Evolutionary conservation across 306 rosid genomes (phyloP), one percentile per base, ranked within the genome.

Genomic region (Cyclanthera cordifolia): DNA sequence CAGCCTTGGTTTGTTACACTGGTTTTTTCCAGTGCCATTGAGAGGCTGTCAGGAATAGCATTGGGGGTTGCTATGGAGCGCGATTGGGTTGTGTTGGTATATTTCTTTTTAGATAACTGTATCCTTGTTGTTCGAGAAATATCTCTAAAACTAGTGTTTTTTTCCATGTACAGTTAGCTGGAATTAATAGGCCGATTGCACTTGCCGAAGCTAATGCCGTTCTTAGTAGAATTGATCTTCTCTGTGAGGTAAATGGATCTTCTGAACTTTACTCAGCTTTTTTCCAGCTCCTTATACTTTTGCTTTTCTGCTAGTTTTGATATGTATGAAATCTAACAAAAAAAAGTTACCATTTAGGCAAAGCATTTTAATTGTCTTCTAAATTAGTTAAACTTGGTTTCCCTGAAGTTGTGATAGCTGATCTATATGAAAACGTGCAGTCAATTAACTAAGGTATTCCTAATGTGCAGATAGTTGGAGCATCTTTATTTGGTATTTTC

Each of bases 51-150:
- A 76, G 90, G 95, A 28, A 79, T 90, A 20, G 95, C 99, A 63
- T 68, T 86, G 77, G 99, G 95, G 41, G 91, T 94, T 77, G 87
- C 99, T 57, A 84, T 88, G 81, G 97, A 94, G 81, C 95, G 91
- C 46, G 99, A 94, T 74, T 94, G 96, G 99, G 99, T 94, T 66
- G 96, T 94, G 79, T 76, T 86, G 99, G 95, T 94, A 85, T 68
- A 74, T 52, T 76, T 67, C 19, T 48, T 71, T 72, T 34, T 53
- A 15, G 54, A 28, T 8, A 21, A 61, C 72, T 47, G n/a, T 46
- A 4, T 64, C 45, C n/a, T 48, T 53, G 41, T 53, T n/a, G 17
- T 74, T 28, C 14, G 6, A 58, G 27, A 48, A 20, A 6, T 30
- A 19, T 45, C 46, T 2, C 8, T 27, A 71, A 65, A 72, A 50